Percentiles rank a stretch among this genome's conserved stretches.
These are phyloP conservation scores for Sphaerobolus stellatus DNA, from an alignment of 1,284 basidiomycete genomes.

Conservation along the genomic window DNA sequence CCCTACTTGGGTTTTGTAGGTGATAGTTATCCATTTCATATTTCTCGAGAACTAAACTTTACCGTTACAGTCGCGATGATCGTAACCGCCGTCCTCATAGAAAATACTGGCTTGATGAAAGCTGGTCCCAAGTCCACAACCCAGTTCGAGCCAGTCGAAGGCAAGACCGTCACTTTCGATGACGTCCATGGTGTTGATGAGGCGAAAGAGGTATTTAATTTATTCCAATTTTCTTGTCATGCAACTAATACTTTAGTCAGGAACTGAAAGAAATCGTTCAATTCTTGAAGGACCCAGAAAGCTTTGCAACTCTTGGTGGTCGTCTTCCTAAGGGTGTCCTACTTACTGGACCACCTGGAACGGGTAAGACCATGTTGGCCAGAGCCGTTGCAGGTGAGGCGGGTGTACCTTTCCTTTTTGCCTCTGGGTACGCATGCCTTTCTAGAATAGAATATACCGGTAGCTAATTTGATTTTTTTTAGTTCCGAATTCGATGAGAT, in stretches of 20 bases:
- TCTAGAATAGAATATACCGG: too few species aligned
- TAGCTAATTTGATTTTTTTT: conserved; percentile 23
- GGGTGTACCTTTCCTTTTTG: conserved; percentile 89
- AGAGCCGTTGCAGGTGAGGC: conserved; percentile 97
- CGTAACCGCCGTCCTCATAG: conserved; percentile 82
- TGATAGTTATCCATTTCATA: neutral
- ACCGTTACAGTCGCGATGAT: conserved; percentile 68
- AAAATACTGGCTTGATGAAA: conserved; percentile 90
- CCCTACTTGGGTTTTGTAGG: conserved; percentile 8
- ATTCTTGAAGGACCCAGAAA: conserved; percentile 87
- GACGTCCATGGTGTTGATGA: conserved; percentile 96
- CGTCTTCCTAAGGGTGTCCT: conserved; percentile 90
- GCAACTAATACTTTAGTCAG: conserved; percentile 34
- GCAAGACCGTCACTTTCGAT: conserved; percentile 82
- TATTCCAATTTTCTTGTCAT: neutral
- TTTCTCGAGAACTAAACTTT: neutral
- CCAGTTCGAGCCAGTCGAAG: conserved; percentile 75
- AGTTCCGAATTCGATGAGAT: conserved; percentile 98
- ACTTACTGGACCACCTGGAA: conserved; percentile 87
- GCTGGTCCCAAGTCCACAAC: conserved; percentile 67
- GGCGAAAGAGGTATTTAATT: conserved; percentile 69
- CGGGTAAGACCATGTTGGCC: conserved; percentile 96
- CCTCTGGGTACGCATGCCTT: conserved; percentile 61
- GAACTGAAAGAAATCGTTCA: conserved; percentile 92
- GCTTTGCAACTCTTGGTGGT: conserved; percentile 86